Base-by-base conservation (phyloP, 352 stramenopile species). In the Globisporangium radiosum region DNA sequence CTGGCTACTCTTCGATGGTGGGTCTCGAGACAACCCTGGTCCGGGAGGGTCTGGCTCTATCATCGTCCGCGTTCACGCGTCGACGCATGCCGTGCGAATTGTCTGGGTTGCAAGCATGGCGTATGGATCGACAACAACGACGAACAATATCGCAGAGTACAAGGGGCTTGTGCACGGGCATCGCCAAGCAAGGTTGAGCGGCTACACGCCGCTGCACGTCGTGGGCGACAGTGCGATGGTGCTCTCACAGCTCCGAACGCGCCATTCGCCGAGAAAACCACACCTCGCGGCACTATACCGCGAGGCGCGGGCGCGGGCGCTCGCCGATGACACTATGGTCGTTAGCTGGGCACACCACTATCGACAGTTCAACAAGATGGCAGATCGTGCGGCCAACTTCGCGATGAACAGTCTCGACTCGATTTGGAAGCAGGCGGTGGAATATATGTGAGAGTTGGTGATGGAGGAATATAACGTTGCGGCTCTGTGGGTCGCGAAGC, bases 341-440 rank as follows among this genome's bases (percentile, higher is more conserved):
- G 11, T 15, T 3, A 17, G 52, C 25, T 56, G 52, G 52, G 8
- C 15, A 3, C 52, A 56, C 5, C 52, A 56, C 37, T 43, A 43
- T 2, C 39, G 39, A 7, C 1, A 14, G 3, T 50, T 40, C 52
- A 57, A 59, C 54, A 59, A 52, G 43, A 59, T 59, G 54, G 54
- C 54, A 11, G 54, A 59, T 43, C 37, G 19, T 6, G 54, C 54
- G 33, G 54, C 54, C 17, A 59, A 59, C 54, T 2, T 45, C 17
- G 54, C 54, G 5, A 59, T 59, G 54, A 43, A 59, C 47, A 36
- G n/a, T n/a, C n/a, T n/a, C n/a, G n/a, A n/a, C n/a, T n/a, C n/a
- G n/a, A n/a, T n/a, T n/a, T n/a, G n/a, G n/a, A n/a, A n/a, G n/a
- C n/a, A n/a, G n/a, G n/a, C n/a, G n/a, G n/a, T n/a, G n/a, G n/a